Conservation (phyloP, 139 green algal genomes). For the Chlorella sp. region DNA sequence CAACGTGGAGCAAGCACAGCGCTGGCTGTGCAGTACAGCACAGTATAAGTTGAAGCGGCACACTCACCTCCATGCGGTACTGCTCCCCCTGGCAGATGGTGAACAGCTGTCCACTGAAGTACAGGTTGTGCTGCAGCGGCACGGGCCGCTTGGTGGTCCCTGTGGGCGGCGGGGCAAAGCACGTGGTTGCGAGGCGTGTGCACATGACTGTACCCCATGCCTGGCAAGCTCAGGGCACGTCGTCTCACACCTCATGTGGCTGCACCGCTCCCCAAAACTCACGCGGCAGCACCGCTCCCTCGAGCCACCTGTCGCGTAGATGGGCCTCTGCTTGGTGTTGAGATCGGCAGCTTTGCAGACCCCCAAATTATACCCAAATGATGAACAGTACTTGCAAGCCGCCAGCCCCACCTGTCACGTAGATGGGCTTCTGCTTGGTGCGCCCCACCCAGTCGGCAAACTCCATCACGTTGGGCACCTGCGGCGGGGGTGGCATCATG, state of each 20-base stretch:
- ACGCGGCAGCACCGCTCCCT: too few relatives aligned
- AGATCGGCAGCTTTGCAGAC: too few relatives aligned
- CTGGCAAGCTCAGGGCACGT: too few relatives aligned
- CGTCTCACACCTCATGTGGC: too few relatives aligned
- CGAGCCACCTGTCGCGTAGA: conserved; percentile 87
- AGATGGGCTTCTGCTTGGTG: conserved; percentile 89
- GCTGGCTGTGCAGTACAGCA: not conserved
- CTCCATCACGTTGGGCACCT: conserved; percentile 97
- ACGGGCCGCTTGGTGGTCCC: conserved; percentile 90
- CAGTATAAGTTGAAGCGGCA: not conserved
- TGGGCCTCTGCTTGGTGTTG: conserved; percentile 88
- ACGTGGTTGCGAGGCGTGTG: too few relatives aligned
- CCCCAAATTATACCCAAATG: too few relatives aligned
- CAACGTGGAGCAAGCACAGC: not conserved
- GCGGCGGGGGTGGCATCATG: conserved; percentile 43
- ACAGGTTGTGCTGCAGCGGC: conserved; percentile 94
- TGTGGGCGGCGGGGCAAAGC: conserved; percentile 22
- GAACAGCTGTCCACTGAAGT: conserved; percentile 83
- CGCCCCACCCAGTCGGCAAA: conserved; percentile 98
- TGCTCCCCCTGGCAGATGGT: conserved; percentile 33
- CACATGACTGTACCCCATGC: too few relatives aligned
- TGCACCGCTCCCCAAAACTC: too few relatives aligned
- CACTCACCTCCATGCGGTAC: conserved; percentile 26
- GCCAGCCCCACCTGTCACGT: conserved; percentile 78
- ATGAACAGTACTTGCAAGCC: too few relatives aligned